Base-by-base conservation (phyloP, 495 filamentous ascomycete genomes). In the Amphirosellinia nigrospora region DNA sequence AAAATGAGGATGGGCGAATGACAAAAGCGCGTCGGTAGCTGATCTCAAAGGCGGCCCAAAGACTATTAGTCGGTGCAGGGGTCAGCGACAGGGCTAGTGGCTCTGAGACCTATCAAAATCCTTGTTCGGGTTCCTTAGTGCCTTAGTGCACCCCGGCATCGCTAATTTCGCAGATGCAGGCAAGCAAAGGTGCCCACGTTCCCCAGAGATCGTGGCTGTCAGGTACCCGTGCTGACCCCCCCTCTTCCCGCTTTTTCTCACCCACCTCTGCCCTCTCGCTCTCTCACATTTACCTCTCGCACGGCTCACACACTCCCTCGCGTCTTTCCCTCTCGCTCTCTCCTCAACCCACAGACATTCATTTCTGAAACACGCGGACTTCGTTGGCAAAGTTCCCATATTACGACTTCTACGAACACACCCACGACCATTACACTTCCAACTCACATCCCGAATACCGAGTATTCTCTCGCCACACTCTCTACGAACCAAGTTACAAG, bases 351-450 rank as follows among this genome's bases (percentile, higher is more conserved):
- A 43, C 58, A 69, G 34, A 53, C 68, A 64, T 34, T 70, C 68
- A 16, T 70, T 64, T 70, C 56, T 50, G 45, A 43, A 64, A 70
- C 59, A 70, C 58, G 55, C 68, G 68, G 56, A 70, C 68, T 70
- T 70, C 68, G 68, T 70, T 70, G 68, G 68, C 68, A 70, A 58
- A 70, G 68, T 70, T 58, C 60, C 23, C 55, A 60, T 23, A 26
- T 64, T 30, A 70, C 60, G 68, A 70, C 50, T 28, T 70, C 36
- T 45, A 70, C 60, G 68, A 70, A 45, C 38, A 64, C 15, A 34
- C 68, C n/a, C 38, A 69, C 58, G 59, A 63, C 46, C 13, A 53
- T 69, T 23, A 62, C n/a, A 45, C 2, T 26, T 38, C 34, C 58
- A 15, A 0, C 52, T 19, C 34, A 13, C 32, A 55, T 63, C 60